phyloP scores from a whole-genome alignment of 176 grass and related monocot species.

The Avena eriantha region DNA sequence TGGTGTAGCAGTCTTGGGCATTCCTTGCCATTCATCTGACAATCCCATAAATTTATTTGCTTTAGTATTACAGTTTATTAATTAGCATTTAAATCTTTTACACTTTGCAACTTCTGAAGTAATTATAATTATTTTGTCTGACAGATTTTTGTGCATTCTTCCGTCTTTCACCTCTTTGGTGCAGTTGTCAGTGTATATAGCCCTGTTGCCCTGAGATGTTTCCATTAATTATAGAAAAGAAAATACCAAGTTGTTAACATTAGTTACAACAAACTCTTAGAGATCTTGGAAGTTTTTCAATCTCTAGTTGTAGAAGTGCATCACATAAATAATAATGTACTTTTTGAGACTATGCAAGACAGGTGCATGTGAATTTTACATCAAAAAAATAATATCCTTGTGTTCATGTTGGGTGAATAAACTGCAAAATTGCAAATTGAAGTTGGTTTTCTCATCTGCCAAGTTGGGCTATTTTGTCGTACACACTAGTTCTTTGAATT shows the following conservation, averaged over 20 bases:
- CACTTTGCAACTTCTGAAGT: background rate
- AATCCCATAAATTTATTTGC: background rate
- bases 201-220: constrained; percentile 33
- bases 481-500: constrained; percentile 5
- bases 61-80: background rate
- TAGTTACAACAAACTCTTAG: constrained; percentile 3
- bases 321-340: background rate
- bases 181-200: constrained; percentile 4
- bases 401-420: constrained; percentile 26
- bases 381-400: background rate
- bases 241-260: constrained; percentile 8
- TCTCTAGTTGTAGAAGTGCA: constrained; percentile 9
- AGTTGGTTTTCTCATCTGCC: constrained; percentile 32
- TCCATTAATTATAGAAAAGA: constrained; percentile 8
- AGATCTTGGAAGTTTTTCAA: constrained; percentile 11
- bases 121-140: background rate
- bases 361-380: constrained; percentile 15
- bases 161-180: background rate
- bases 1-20: background rate
- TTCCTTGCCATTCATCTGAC: background rate
- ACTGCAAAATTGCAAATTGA: constrained; percentile 36
- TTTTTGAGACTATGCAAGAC: background rate
- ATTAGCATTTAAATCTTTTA: background rate
- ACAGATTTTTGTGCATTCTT: background rate
- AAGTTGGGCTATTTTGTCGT: constrained; percentile 34